Conservation (phyloP, 1,139 yeast genomes). For the Candida albicans region DNA sequence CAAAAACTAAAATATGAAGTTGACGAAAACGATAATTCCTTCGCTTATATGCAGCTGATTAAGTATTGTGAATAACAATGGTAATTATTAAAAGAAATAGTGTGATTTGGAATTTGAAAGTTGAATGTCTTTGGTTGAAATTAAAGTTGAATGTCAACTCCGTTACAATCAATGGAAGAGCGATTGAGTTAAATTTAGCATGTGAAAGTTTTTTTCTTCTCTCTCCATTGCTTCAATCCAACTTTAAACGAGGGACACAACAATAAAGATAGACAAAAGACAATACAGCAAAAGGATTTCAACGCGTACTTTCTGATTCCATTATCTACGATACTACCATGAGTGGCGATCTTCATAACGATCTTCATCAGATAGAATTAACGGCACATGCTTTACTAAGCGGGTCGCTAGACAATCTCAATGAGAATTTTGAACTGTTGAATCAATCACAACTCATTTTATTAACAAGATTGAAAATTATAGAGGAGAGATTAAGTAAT, state of each 20-base stretch:
- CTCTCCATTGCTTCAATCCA: too few relatives aligned
- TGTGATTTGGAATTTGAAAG: too few relatives aligned
- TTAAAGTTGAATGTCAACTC: too few relatives aligned
- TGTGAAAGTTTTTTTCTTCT: too few relatives aligned
- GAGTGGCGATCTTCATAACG: conserved; percentile 13
- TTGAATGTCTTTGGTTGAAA: too few relatives aligned
- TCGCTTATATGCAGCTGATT: background rate
- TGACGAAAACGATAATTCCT: too few relatives aligned
- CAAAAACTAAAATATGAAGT: too few relatives aligned
- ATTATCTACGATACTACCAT: background rate
- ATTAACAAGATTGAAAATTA: conserved; percentile 45
- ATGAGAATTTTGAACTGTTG: conserved; percentile 51
- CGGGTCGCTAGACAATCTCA: conserved; percentile 51
- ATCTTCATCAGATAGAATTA: conserved; percentile 55
- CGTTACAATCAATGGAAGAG: too few relatives aligned
- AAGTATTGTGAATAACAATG: background rate
- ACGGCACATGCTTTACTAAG: conserved; percentile 57
- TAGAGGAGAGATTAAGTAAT: conserved; percentile 37
- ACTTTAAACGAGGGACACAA: too few relatives aligned
- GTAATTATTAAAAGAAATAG: too few relatives aligned
- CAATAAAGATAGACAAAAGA: background rate
- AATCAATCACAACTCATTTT: conserved; percentile 59
- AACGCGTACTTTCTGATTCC: background rate
- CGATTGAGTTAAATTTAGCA: too few relatives aligned
- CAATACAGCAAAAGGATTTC: background rate